phyloP scores from a whole-genome alignment of 345 rosid species.

The Eucalyptus brandiana region DNA sequence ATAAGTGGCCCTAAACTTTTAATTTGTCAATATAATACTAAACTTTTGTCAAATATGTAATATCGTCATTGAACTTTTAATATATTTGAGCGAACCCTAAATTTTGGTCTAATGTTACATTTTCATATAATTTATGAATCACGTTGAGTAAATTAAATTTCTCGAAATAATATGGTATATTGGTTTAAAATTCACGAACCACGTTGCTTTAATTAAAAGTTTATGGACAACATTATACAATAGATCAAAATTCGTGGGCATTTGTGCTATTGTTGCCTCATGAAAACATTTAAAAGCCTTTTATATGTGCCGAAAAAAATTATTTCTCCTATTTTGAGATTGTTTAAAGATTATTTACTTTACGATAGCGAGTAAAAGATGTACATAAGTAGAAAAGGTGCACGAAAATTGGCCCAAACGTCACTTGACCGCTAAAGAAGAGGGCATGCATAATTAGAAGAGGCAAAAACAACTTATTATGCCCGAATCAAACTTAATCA shows the following conservation, averaged over 20 bases:
- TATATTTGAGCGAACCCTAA: fast-evolving
- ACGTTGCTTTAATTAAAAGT: fast-evolving
- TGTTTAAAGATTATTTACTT: background rate
- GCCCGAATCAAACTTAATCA: background rate
- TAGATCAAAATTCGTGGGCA: fast-evolving
- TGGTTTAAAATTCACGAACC: fast-evolving
- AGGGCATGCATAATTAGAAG: background rate
- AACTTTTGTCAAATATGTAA: background rate
- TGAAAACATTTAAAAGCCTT: background rate
- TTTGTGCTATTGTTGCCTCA: background rate
- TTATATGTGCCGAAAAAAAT: background rate
- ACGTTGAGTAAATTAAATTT: fast-evolving
- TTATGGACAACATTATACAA: fast-evolving
- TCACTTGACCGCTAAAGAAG: background rate
- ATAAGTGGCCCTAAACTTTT: fast-evolving
- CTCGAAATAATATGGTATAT: fast-evolving
- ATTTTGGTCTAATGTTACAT: too few relatives aligned
- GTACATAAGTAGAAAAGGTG: fast-evolving
- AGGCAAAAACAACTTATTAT: background rate
- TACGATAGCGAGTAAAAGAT: fast-evolving
- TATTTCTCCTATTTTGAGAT: background rate
- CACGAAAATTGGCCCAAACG: fast-evolving
- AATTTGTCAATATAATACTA: fast-evolving
- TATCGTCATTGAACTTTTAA: background rate
- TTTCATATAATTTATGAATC: too few relatives aligned